Conservation (phyloP, 148 eudicot species). For the Vaccinium macrocarpon region DNA sequence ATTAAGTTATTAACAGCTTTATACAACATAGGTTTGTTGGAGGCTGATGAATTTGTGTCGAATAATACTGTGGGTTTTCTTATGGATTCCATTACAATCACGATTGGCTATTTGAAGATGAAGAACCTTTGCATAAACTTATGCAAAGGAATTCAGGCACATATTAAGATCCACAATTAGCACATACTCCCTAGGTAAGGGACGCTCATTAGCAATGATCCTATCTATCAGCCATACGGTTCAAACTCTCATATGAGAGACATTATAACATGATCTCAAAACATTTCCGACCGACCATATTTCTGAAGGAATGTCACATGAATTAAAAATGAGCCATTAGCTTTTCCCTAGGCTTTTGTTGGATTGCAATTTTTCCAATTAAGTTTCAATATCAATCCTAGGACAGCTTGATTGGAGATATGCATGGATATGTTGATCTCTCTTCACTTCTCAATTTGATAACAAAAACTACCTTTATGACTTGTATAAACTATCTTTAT, state of each 20-base stretch:
- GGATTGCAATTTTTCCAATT: not conserved
- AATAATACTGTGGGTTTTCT: slow-evolving; percentile 61
- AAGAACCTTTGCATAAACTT: slow-evolving; percentile 65
- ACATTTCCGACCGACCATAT: no score
- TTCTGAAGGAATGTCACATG: not conserved
- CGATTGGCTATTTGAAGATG: slow-evolving; percentile 77
- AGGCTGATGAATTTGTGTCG: slow-evolving; percentile 76
- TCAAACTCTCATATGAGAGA: not conserved
- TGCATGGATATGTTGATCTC: not conserved
- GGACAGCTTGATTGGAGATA: not conserved
- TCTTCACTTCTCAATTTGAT: not conserved
- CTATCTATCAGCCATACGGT: not conserved
- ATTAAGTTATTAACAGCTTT: not conserved
- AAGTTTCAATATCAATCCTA: not conserved
- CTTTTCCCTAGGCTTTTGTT: slow-evolving; percentile 6
- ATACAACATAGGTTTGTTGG: slow-evolving; percentile 40
- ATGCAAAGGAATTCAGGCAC: slow-evolving; percentile 64
- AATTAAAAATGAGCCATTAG: not conserved
- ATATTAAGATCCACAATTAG: slow-evolving; percentile 75
- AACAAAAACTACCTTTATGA: not conserved
- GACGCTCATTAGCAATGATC: not conserved
- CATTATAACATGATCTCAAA: not conserved
- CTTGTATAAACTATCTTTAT: not conserved
- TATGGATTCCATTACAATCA: slow-evolving; percentile 57
- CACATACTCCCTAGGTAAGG: slow-evolving; percentile 74